Evolutionary conservation across 202 grass and related monocot species (phyloP), one percentile per base, ranked within the genome.

Genomic region (Zizania palustris): DNA sequence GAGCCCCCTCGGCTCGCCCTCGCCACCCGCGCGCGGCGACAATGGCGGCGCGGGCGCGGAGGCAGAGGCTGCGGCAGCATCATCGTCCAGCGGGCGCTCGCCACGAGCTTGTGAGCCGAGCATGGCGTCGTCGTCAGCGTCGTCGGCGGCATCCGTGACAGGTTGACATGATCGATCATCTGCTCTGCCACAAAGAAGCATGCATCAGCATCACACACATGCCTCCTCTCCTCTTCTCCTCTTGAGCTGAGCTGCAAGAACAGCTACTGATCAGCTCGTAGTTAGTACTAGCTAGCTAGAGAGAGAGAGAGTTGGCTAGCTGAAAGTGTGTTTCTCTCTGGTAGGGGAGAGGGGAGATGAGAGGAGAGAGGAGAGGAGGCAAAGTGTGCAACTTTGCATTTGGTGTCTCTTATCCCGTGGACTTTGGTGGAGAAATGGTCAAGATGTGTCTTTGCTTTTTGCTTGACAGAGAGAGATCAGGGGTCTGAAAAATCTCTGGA

Each of bases 81-180:
- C 69, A 56, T 64, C 68, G 63, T 74, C 72, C 38, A 36, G 71
- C 16, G 74, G 72, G 18, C 72, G 60, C 82, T 60, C 71, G 59
- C 60, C 63, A 59, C 59, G 20, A 53, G 84, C 48, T 16, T 12
- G 21, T 73, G 76, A 73, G 73, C 73, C 68, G 82, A 97, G 83
- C 85, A 90, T 76, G 91, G 90, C 90, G 85, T 73, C 67, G 69
- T 67, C 42, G 55, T 48, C 77, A 60, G 57, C 48, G 63, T 65
- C 48, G 13, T 51, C 6, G 7, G n/a, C 51, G 51, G 51, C 90
- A 88, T 80, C 69, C 67, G 80, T 89, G 84, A 85, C 86, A 90
- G 88, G 82, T 74, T 78, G 90, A 86, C 93, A 87, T 79, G 80
- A 85, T 84, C 73, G 75, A 88, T 90, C 77, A 90, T 88, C 89